Conservation (phyloP, 495 filamentous ascomycete genomes). For the Gamarada debralockiae region DNA sequence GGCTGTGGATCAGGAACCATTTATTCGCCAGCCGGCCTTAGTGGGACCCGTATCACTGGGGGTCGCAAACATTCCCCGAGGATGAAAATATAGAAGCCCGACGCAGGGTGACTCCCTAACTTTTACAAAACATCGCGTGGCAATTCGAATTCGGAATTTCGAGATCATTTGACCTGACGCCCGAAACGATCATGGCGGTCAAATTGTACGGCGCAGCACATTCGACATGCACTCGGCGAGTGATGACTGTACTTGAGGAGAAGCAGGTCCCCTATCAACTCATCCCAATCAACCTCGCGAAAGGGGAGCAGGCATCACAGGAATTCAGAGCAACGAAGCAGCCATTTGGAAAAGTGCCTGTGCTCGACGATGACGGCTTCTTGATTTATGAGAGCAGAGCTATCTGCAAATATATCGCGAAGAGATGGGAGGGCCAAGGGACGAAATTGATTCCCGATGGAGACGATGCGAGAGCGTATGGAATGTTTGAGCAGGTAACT, state of each 20-base stretch:
- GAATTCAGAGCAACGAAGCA: slow-evolving; percentile 13
- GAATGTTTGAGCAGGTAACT: slow-evolving; percentile 21
- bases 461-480: slow-evolving; percentile 17
- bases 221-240: slow-evolving; percentile 21
- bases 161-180: too few relatives aligned
- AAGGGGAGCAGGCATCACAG: slow-evolving; percentile 8
- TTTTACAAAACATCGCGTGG: too few relatives aligned
- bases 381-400: slow-evolving; percentile 29
- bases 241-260: slow-evolving; percentile 10
- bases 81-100: too few relatives aligned
- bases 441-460: slow-evolving; percentile 24
- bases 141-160: too few relatives aligned
- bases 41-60: too few relatives aligned
- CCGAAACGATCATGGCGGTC: slow-evolving; percentile 29
- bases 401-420: slow-evolving; percentile 28
- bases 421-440: slow-evolving; percentile 16
- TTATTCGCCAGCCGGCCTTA: too few relatives aligned
- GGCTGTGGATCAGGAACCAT: too few relatives aligned
- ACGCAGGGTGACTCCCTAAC: too few relatives aligned
- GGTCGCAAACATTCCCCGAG: too few relatives aligned
- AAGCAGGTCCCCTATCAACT: slow-evolving; percentile 35
- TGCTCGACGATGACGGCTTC: slow-evolving; percentile 28
- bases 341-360: slow-evolving; percentile 28
- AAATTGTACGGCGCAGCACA: slow-evolving; percentile 22
- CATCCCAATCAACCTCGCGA: slow-evolving; percentile 37